A percentile compares a stretch with the other conserved stretches of the same genome.
phyloP scores from a whole-genome alignment of 2,329 filamentous ascomycete species.

The Verticillium dahliae region DNA sequence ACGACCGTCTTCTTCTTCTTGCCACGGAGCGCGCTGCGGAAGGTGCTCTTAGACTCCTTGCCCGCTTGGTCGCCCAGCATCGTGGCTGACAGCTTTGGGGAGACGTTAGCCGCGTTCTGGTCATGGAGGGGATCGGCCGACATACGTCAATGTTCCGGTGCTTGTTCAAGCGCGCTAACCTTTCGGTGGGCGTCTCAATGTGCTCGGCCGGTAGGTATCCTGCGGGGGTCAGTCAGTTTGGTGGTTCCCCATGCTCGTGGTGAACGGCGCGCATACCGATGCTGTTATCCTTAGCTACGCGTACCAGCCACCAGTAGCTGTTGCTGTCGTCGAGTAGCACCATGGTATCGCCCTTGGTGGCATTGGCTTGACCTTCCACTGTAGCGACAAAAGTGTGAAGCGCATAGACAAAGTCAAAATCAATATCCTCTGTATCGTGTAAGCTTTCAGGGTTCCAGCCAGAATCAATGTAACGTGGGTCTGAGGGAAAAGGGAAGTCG shows the following conservation, averaged over 20 bases:
- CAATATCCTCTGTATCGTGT: slow-evolving; percentile 94
- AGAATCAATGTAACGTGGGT: slow-evolving; percentile 61
- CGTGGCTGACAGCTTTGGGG: slow-evolving; percentile 47
- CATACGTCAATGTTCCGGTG: slow-evolving; percentile 92
- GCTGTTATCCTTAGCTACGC: slow-evolving; percentile 94
- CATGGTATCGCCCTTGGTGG: slow-evolving; percentile 98
- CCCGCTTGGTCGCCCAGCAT: slow-evolving; percentile 55
- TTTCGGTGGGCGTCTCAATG: slow-evolving; percentile 95
- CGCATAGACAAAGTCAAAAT: slow-evolving; percentile 99
- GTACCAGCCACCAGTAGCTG: slow-evolving; percentile 99
- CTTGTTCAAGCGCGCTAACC: slow-evolving; percentile 89
- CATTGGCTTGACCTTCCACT: slow-evolving; percentile 96
- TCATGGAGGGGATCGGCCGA: slow-evolving; percentile 14
- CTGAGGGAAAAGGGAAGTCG: slow-evolving; percentile 46
- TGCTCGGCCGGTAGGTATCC: slow-evolving; percentile 96
- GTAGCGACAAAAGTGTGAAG: slow-evolving; percentile 96
- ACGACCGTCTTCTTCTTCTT: slow-evolving; percentile 81
- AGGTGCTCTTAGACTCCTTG: slow-evolving; percentile 74
- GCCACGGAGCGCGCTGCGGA: slow-evolving; percentile 77
- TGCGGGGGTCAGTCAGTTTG: slow-evolving; percentile 29
- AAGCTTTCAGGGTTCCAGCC: slow-evolving; percentile 78
- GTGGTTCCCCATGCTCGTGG: too few species aligned
- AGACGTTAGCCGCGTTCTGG: slow-evolving; percentile 10
- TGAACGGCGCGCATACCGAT: slow-evolving; percentile 50
- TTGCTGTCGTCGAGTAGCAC: slow-evolving; percentile 97